phyloP scores from a whole-genome alignment of 176 grass and related monocot genomes.

The Lolium multiflorum region DNA sequence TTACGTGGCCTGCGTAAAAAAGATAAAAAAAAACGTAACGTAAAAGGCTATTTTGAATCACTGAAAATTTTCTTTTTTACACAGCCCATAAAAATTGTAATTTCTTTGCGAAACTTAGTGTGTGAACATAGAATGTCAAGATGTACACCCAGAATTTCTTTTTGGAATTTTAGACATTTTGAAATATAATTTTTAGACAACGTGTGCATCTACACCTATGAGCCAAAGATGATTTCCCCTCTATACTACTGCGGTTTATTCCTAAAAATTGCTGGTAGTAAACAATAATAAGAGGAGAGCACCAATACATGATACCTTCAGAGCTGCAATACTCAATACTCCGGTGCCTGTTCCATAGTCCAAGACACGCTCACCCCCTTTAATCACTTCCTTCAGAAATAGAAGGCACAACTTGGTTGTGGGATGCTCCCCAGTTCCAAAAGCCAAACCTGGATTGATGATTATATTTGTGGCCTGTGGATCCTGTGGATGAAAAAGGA shows the following conservation, averaged over 20 bases:
- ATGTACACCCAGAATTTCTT: too few species aligned
- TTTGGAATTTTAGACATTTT: too few species aligned
- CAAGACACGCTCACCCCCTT: slow-evolving; percentile 75
- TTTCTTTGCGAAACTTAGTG: too few species aligned
- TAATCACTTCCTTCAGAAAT: slow-evolving; percentile 59
- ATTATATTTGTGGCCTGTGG: slow-evolving; percentile 82
- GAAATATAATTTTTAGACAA: too few species aligned
- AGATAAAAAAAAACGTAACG: too few species aligned
- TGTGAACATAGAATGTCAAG: too few species aligned
- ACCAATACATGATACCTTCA: slow-evolving; percentile 62
- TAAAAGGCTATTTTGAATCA: too few species aligned
- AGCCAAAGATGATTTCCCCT: too few species aligned
- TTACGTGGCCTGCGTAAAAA: too few species aligned
- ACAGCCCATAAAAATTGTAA: too few species aligned
- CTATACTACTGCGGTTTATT: not conserved
- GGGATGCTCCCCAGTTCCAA: slow-evolving; percentile 86
- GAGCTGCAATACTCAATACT: slow-evolving; percentile 80
- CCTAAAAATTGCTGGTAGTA: not conserved
- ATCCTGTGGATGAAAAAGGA: slow-evolving; percentile 51
- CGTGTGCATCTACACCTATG: too few species aligned
- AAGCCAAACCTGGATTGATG: slow-evolving; percentile 90
- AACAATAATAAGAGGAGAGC: slow-evolving; percentile 15
- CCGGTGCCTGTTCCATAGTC: slow-evolving; percentile 94
- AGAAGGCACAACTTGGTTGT: slow-evolving; percentile 90
- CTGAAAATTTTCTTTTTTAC: too few species aligned